A percentile compares a stretch with the other conserved stretches of the same genome.
Conservation (phyloP, 148 eudicot species). For the Rhododendron molle region DNA sequence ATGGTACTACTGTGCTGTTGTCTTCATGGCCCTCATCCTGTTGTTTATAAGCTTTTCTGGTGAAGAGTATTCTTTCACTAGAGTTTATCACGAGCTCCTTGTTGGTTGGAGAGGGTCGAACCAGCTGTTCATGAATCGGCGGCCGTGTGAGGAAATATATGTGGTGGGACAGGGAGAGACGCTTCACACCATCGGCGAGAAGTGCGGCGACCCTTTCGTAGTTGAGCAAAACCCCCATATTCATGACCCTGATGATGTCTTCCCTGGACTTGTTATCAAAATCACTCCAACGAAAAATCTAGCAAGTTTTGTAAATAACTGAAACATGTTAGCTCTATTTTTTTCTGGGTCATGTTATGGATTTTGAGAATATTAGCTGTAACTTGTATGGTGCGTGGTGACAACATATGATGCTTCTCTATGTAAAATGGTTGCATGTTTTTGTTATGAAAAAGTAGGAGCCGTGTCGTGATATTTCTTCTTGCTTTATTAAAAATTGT, state of each 20-base stretch:
- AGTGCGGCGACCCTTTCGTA: constrained; percentile 20
- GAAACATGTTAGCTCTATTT: not conserved
- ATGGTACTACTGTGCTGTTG: constrained; percentile 14
- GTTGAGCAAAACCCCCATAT: constrained; percentile 23
- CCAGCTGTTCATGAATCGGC: not conserved
- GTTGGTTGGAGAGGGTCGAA: not conserved
- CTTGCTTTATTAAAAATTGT: not conserved
- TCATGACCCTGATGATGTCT: constrained; percentile 23
- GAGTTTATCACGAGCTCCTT: not conserved
- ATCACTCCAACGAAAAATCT: constrained; percentile 12
- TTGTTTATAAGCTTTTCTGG: not conserved
- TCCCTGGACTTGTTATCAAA: constrained; percentile 25
- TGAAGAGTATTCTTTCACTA: not conserved
- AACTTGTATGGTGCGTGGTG: not conserved
- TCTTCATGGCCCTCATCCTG: not conserved
- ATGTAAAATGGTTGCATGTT: not conserved
- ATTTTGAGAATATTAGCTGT: not conserved
- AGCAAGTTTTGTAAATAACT: not conserved
- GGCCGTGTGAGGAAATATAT: constrained; percentile 17
- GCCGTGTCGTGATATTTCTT: not conserved
- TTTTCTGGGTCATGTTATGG: not conserved
- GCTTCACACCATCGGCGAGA: constrained; percentile 21
- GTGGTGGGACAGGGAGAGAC: constrained; percentile 21
- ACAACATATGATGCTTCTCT: not conserved
- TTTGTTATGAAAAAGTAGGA: not conserved